Base-by-base conservation (phyloP, 176 grass and related monocot genomes). In the Oryza nivara region DNA sequence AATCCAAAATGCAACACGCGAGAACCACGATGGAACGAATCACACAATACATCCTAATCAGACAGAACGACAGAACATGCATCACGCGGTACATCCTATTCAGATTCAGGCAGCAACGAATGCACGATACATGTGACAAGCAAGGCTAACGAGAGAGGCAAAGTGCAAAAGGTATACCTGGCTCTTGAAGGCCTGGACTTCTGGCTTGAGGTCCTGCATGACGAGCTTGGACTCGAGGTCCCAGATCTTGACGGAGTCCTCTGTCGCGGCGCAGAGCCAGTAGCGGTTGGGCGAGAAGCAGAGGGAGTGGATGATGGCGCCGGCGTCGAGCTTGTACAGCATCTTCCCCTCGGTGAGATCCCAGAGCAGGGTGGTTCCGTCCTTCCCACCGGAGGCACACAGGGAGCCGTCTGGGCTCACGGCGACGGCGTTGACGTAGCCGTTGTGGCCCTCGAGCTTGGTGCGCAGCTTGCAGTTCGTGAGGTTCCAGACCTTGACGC, bases 221-320 rank as follows among this genome's bases (percentile, higher is more conserved):
- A 94, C 38, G 40, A 36, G 80, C 87, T 94, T 94, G 28, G 84
- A 92, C 87, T 92, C 87, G 0, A 94, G 72, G 64, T 95, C 92
- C 87, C 87, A 92, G 67, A 95, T 95, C 82, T 94, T 90, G 30
- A 92, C 75, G 41, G 87, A 80, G 35, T 92, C 88, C 78, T 92
- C 70, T 0, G 87, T 90, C 11, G 92, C 92, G 19, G 92, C 90
- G 43, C 90, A 92, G 7, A 92, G 85, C 87, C 90, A 92, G 90
- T 92, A 92, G 64, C 87, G 87, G 86, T 85, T 92, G 69, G 92
- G 85, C 51, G 89, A 88, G 84, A 94, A 94, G 90, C 89, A 94
- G 78, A 94, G 90, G 0, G 87, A 80, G 71, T 94, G 84, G 89
- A 94, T 92, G 70, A 94, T 85, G 9, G 87, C 43, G 26, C 84